Evolutionary conservation across 176 grass and related monocot species (phyloP).

Genomic region (Tillandsia leiboldiana): DNA sequence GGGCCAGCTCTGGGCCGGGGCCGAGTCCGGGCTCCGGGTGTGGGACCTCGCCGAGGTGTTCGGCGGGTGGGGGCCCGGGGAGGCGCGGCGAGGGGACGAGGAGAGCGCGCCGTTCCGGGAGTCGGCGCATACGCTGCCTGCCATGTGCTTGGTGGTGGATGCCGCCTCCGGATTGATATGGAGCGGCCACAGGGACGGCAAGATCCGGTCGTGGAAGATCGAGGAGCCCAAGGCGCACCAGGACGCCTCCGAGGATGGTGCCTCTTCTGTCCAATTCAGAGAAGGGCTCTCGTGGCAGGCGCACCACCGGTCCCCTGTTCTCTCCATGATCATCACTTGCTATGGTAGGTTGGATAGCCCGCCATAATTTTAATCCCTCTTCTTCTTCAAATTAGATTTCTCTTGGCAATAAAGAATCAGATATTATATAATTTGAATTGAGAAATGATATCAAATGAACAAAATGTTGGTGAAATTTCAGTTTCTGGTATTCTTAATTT

Average conservation of each 20-base stretch:
- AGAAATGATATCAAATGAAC: too few species aligned
- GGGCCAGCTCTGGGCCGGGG: constrained; percentile 61
- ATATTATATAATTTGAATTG: too few species aligned
- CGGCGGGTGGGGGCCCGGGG: background rate
- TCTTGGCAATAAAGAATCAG: too few species aligned
- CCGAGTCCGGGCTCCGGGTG: constrained; percentile 57
- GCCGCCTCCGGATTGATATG: constrained; percentile 62
- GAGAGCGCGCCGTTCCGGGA: constrained; percentile 74
- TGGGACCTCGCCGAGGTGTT: constrained; percentile 55
- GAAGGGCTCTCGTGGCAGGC: constrained; percentile 85
- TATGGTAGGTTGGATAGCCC: constrained; percentile 38
- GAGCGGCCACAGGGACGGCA: constrained; percentile 90
- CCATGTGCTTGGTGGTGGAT: constrained; percentile 69
- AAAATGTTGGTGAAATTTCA: too few species aligned
- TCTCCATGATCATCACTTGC: constrained; percentile 75
- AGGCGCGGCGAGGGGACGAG: constrained; percentile 64
- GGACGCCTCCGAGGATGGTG: background rate
- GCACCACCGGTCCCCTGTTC: constrained; percentile 53
- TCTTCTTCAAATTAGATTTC: too few species aligned
- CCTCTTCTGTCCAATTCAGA: constrained; percentile 33
- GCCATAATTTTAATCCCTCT: background rate
- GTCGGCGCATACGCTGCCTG: constrained; percentile 50
- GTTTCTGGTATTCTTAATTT: too few species aligned
- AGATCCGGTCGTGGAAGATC: constrained; percentile 78
- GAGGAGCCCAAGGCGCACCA: constrained; percentile 13